Evolutionary conservation across 2,329 filamentous ascomycete genomes (phyloP).

Genomic region (Pseudogymnoascus sp.): DNA sequence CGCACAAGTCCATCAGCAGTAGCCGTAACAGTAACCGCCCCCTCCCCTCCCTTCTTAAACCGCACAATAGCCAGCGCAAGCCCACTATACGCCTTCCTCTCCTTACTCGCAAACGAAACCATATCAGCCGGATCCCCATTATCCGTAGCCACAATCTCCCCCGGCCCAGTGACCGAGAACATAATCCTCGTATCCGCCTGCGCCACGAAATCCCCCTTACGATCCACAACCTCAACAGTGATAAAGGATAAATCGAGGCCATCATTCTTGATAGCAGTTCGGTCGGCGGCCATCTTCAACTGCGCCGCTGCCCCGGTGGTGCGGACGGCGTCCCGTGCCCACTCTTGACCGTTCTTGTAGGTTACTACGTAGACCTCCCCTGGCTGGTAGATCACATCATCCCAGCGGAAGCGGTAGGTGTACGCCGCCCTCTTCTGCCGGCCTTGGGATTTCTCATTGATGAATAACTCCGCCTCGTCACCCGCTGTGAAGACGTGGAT

Average conservation of each 20-base stretch:
- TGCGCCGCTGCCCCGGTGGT: slow-evolving; percentile 35
- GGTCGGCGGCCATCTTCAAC: slow-evolving; percentile 35
- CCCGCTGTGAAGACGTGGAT: slow-evolving; percentile 46
- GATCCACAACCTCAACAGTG: slow-evolving; percentile 38
- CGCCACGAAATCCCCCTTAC: slow-evolving; percentile 36
- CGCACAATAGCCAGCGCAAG: slow-evolving; percentile 35
- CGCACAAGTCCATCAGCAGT: slow-evolving; percentile 17
- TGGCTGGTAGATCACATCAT: slow-evolving; percentile 40
- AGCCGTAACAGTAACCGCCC: slow-evolving; percentile 21
- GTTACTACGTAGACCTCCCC: slow-evolving; percentile 39
- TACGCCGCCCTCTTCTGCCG: slow-evolving; percentile 29
- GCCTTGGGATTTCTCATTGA: slow-evolving; percentile 42
- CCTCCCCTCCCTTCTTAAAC: slow-evolving; percentile 17
- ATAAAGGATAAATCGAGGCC: slow-evolving; percentile 39
- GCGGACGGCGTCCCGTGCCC: slow-evolving; percentile 36
- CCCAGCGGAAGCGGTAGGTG: slow-evolving; percentile 45
- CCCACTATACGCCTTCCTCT: slow-evolving; percentile 36
- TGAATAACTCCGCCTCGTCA: slow-evolving; percentile 47
- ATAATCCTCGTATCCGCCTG: slow-evolving; percentile 35
- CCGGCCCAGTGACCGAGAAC: slow-evolving; percentile 37
- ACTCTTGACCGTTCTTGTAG: slow-evolving; percentile 23
- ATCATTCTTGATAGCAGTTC: slow-evolving; percentile 35
- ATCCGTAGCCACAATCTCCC: slow-evolving; percentile 42
- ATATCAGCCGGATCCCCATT: slow-evolving; percentile 43
- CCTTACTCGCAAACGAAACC: slow-evolving; percentile 33